Conservation (phyloP, 1,284 basidiomycete species). For the Trametes versicolor region DNA sequence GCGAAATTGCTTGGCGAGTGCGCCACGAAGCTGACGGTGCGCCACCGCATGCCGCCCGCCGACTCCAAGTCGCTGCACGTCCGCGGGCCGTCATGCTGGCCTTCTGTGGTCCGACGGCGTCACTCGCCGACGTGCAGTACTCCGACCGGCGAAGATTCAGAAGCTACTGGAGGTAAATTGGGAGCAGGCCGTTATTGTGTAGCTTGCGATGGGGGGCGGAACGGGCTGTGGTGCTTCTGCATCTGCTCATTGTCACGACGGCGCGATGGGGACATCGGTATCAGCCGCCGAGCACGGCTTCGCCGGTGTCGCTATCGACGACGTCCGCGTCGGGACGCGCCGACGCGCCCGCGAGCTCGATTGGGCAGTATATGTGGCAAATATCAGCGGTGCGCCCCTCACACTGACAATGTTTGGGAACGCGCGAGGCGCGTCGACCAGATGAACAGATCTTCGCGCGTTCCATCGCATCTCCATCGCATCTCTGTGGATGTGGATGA, state of each 20-base stretch:
- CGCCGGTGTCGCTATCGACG: not conserved
- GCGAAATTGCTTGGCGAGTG: too few species aligned
- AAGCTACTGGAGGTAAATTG: not conserved
- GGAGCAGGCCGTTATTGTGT: not conserved
- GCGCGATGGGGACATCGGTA: not conserved
- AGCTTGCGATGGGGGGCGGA: not conserved
- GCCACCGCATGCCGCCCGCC: too few species aligned
- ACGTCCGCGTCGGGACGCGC: not conserved
- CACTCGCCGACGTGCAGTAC: not conserved
- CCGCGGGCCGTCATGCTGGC: constrained; percentile 1
- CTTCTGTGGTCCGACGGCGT: not conserved
- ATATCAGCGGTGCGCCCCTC: too few species aligned
- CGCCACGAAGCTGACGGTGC: not conserved
- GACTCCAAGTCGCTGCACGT: constrained; percentile 14
- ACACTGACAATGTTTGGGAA: too few species aligned
- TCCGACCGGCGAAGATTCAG: not conserved
- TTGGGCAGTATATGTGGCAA: too few species aligned
- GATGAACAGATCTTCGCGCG: too few species aligned
- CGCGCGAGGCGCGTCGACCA: too few species aligned
- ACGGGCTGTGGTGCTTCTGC: not conserved
- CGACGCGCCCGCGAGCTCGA: too few species aligned
- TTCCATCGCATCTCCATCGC: too few species aligned
- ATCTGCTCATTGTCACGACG: not conserved
- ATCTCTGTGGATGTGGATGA: too few species aligned
- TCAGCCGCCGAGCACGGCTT: not conserved